Evolutionary conservation across 1,284 basidiomycete genomes (phyloP).

Genomic region (Grifola frondosa): DNA sequence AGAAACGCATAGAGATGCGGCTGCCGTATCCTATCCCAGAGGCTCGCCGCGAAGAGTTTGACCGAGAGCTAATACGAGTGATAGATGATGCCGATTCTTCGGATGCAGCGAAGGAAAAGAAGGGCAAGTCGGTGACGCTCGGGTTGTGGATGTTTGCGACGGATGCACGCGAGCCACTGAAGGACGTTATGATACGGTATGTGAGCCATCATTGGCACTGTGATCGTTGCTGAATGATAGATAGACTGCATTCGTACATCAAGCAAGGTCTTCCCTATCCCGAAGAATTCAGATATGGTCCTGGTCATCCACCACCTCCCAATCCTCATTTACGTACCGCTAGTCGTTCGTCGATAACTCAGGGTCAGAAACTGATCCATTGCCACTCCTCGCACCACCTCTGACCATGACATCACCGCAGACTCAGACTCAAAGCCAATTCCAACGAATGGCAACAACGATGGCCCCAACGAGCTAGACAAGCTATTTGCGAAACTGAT

Average conservation of each 20-base stretch:
- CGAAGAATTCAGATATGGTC: slow-evolving; percentile 65
- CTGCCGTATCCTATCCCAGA: slow-evolving; percentile 30
- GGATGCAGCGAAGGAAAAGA: slow-evolving; percentile 47
- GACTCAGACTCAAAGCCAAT: slow-evolving; percentile 8
- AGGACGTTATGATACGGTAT: slow-evolving; percentile 65
- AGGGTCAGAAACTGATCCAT: no score
- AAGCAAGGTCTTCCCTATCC: slow-evolving; percentile 66
- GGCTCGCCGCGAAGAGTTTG: slow-evolving; percentile 22
- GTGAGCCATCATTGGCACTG: slow-evolving; percentile 10
- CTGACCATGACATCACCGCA: slow-evolving; percentile 3
- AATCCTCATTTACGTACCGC: slow-evolving; percentile 38
- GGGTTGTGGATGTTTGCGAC: slow-evolving; percentile 82
- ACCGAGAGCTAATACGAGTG: slow-evolving; percentile 27
- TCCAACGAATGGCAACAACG: no score
- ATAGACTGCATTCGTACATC: slow-evolving; percentile 63
- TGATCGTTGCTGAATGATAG: slow-evolving; percentile 4
- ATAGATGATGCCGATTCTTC: slow-evolving; percentile 15
- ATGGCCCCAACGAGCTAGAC: slow-evolving; percentile 64
- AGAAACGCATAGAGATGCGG: slow-evolving; percentile 44
- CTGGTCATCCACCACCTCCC: slow-evolving; percentile 58
- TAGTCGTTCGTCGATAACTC: slow-evolving; percentile 19
- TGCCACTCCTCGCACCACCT: background rate
- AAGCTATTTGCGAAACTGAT: slow-evolving; percentile 59
- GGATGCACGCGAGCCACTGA: slow-evolving; percentile 69
- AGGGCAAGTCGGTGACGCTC: slow-evolving; percentile 59